Base-by-base conservation (phyloP, 1,284 basidiomycete genomes). In the Coniferiporia weirii region DNA sequence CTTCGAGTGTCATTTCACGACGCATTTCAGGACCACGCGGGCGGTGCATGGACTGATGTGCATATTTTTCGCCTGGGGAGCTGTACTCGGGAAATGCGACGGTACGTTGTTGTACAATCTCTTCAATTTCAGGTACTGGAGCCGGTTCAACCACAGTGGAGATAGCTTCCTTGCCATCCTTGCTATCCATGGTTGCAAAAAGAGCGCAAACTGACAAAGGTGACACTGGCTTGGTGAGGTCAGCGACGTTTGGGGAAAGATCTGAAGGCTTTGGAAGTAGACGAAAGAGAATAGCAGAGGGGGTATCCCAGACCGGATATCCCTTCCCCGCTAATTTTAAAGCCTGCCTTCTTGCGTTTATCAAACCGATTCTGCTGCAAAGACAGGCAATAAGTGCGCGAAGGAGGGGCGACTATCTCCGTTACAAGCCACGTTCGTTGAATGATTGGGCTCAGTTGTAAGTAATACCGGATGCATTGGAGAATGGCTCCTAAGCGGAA, bases 1-100 rank as follows among this genome's bases (percentile, higher is more conserved):
- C 84, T 66, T 86, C 84, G 65, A 81, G 78, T n/a, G 84, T 86
- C 67, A 85, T 69, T 60, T 83, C 79, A 58, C 80, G 76, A 59
- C 79, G 80, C 77, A 85, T 78, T 67, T 83, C 82, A 52, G 76
- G 75, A 20, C 82, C 82, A 62, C 77, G 76, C 51, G 77, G 76
- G 47, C 79, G 78, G 32, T 67, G 48, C 51, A 32, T 15, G 27
- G 20, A 40, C 12, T 22, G 13, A 8, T 66, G 62, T 52, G 65
- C 69, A 40, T 40, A 3, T 40, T 40, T 40, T 15, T 40, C 38
- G 38, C 38, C 15, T 40, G 9, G 3, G 8, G 38, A 40, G 5
- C 27, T 5, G 27, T 27, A 5, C 38, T 40, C 38, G 3, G 38
- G 38, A 7, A 40, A 40, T 15, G 38, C 38, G 38, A 40, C 38